Conservation (phyloP, 2,329 filamentous ascomycete genomes). For the Talaromyces sp. region DNA sequence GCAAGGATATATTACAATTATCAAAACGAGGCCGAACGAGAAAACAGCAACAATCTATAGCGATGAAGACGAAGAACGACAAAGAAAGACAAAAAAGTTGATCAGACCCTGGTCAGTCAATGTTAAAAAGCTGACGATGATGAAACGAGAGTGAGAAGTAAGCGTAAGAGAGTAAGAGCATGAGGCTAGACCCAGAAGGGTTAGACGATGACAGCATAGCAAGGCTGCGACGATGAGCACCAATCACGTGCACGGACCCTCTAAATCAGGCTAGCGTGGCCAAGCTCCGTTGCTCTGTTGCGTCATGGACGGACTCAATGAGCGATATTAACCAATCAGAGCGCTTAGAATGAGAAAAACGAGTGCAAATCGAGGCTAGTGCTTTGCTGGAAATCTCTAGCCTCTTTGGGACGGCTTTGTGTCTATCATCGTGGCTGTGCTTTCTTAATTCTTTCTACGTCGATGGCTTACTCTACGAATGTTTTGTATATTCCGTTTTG, state of each 20-base stretch:
- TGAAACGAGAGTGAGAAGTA: neutral
- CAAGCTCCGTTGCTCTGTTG: neutral
- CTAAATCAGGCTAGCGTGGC: neutral
- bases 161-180: neutral
- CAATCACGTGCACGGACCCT: neutral
- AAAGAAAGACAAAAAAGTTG: neutral
- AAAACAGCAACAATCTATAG: slow-evolving; percentile 4
- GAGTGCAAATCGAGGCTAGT: neutral
- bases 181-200: neutral
- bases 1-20: slow-evolving; percentile 6
- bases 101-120: neutral
- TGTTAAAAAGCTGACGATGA: neutral
- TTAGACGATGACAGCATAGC: slow-evolving; percentile 6
- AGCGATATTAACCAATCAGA: neutral
- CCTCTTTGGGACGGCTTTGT: neutral
- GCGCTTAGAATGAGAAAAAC: neutral
- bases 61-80: neutral
- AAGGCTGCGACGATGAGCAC: neutral
- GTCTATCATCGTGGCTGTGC: neutral
- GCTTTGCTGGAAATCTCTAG: neutral
- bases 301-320: slow-evolving; percentile 13
- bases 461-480: neutral
- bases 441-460: neutral
- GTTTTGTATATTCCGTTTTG: neutral
- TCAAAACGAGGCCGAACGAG: neutral